Evolutionary conservation across 179 eudicot genomes (phyloP), one percentile per base, ranked within the genome.

Genomic region (Carnegiea gigantea): DNA sequence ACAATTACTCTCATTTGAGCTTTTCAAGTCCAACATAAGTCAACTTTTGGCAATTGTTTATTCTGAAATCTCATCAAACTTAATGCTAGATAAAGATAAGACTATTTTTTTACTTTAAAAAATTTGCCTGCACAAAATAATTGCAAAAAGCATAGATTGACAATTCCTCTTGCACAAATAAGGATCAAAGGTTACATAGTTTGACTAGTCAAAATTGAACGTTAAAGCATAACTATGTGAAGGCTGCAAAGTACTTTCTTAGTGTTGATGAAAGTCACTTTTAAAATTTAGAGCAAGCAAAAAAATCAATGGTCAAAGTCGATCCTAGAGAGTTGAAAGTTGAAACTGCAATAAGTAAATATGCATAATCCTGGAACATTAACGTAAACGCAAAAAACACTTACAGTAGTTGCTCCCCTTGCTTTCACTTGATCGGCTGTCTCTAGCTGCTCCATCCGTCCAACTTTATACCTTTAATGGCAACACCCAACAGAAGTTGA

Each of bases 371-470:
- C 43, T 24, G 43, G 62, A 79, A 28, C 17, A 30, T 53, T 76
- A 48, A 65, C 51, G 68, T 68, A 67, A 76, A 38, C 38, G 72
- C 40, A 79, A 4, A 77, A 80, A 21, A 79, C 70, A 88, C 99
- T 92, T 95, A 97, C 99, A 85, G 98, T 86, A 85, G 84, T 80
- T 74, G 92, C 49, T 54, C 99, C 99, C 86, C 95, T 90, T 84
- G 98, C 88, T 92, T 93, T 97, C 71, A 92, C 98, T 90, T 97
- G 98, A 77, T 88, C 97, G 82, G 98, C 89, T 70, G 99, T 95
- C 86, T 95, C 97, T 79, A 97, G 65, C 85, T 97, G 99, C 87
- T 97, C 98, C 68, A 97, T 88, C 33, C 98, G 93, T 70, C 99
- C 99, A 86, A 97, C 99, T 87, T 93, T 97, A 80, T 93, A 97